Conservation (phyloP, 345 rosid species). For the Rhodomyrtus tomentosa region DNA sequence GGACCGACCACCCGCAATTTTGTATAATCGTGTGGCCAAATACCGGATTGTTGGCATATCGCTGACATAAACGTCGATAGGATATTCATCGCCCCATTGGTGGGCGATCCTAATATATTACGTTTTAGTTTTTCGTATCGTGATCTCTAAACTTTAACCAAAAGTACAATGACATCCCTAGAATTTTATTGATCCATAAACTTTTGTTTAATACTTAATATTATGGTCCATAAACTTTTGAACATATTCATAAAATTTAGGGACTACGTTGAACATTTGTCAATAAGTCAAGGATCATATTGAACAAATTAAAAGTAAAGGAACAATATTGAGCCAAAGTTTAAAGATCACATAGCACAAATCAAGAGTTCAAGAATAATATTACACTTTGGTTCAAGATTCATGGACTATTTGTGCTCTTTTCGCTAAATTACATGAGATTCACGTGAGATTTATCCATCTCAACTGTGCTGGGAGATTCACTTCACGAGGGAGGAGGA, state of each 20-base stretch:
- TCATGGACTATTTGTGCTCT: background rate
- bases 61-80: background rate
- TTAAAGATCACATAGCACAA: no score
- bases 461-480: background rate
- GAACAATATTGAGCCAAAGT: background rate
- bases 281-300: rapidly evolving
- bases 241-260: no score
- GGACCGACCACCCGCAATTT: background rate
- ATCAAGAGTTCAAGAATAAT: rapidly evolving
- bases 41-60: background rate
- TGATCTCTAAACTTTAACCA: no score
- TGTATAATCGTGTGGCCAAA: background rate
- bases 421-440: background rate
- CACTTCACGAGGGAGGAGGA: background rate
- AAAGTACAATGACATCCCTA: no score
- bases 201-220: no score
- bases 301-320: no score
- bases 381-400: background rate
- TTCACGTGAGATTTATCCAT: background rate
- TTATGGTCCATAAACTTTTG: no score
- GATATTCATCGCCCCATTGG: background rate
- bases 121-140: no score
- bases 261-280: rapidly evolving
- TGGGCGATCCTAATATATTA: no score
- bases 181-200: no score